These are phyloP conservation scores for Rhodamnia rubescens DNA, from an alignment of 345 rosid species.

Conservation along the genomic window DNA sequence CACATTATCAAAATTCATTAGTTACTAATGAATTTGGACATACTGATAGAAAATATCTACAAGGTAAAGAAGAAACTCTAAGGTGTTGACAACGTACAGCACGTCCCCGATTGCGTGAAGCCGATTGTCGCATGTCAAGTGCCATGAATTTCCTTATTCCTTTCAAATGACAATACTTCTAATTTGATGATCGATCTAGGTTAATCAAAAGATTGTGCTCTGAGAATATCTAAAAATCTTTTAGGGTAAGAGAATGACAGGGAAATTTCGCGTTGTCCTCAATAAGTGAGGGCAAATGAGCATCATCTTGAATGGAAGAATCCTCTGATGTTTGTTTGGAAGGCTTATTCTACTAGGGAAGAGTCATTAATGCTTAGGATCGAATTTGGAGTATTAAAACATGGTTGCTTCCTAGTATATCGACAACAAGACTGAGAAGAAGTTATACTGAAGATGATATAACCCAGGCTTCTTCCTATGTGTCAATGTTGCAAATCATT, in stretches of 20 bases:
- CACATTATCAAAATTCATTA: background rate
- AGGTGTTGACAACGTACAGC: background rate
- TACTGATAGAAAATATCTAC: background rate
- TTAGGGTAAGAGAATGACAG: background rate
- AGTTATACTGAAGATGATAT: background rate
- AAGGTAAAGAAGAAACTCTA: background rate
- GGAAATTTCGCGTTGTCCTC: background rate
- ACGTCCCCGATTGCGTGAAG: background rate
- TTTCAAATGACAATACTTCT: background rate
- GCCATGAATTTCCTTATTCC: background rate
- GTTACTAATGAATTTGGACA: background rate
- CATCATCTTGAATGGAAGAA: background rate
- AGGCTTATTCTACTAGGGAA: background rate
- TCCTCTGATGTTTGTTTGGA: background rate
- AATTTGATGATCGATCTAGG: background rate
- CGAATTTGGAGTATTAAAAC: background rate
- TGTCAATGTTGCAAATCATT: background rate
- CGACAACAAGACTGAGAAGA: background rate
- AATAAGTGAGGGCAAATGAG: background rate
- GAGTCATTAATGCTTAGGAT: background rate
- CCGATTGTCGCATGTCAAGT: background rate
- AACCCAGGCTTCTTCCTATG: background rate
- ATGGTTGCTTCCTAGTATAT: background rate
- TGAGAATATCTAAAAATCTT: background rate
- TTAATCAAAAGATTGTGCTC: background rate